Conservation (phyloP, 306 rosid species). For the Crataegus laevigata region DNA sequence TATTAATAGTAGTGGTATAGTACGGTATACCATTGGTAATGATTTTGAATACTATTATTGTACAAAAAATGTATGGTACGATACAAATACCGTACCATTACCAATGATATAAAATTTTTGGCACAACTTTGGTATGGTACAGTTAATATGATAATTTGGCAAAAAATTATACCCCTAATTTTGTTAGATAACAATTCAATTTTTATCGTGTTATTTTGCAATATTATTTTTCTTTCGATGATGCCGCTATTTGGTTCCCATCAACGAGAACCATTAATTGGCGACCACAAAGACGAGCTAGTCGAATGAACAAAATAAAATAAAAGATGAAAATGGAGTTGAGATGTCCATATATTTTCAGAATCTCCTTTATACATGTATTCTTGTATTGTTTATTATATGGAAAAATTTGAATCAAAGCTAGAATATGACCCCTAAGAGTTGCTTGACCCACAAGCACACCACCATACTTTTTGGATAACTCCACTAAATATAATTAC, state of each 20-base stretch:
- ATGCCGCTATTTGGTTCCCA: not conserved
- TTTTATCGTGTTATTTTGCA: not conserved
- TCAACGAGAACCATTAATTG: not conserved
- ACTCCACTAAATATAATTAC: not conserved
- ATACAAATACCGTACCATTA: no score
- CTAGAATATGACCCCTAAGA: slow-evolving; percentile 3
- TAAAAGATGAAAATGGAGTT: not conserved
- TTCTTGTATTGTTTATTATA: not conserved
- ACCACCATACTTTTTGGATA: slow-evolving; percentile 15
- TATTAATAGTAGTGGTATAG: no score
- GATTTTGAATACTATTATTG: no score
- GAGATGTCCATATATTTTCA: not conserved
- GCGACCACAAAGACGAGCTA: not conserved
- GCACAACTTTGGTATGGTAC: no score
- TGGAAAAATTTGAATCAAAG: not conserved
- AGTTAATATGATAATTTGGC: no score
- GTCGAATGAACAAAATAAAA: not conserved
- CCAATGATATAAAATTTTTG: no score
- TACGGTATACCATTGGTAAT: no score
- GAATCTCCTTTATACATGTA: not conserved
- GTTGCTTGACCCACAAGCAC: slow-evolving; percentile 22
- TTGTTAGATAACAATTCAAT: no score
- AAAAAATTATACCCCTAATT: no score
- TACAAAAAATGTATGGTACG: no score
- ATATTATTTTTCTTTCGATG: not conserved